Evolutionary conservation across 2,329 filamentous ascomycete genomes (phyloP), one percentile per base, ranked within the genome.

Genomic region (Colletotrichum abscissum): DNA sequence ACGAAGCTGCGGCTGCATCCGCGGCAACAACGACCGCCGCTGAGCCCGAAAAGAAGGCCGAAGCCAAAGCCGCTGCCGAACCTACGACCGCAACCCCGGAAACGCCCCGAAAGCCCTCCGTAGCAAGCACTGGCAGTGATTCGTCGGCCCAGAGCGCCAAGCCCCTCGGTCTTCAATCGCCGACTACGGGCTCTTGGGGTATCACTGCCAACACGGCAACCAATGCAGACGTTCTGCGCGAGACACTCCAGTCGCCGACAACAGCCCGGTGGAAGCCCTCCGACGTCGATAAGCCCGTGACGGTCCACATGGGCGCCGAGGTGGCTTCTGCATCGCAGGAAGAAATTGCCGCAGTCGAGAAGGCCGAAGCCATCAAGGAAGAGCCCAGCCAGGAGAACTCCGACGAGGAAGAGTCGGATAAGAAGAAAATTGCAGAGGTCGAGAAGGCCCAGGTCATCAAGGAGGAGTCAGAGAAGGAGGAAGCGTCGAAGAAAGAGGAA

Each of bases 111-210:
- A 65, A 69, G 33, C 35, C 62, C n/a, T 75, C 71, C 14, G 64
- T 59, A 38, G 54, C 72, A 22, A 68, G 63, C 33, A 35, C 22
- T 22, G 26, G 28, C 58, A 66, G 56, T 58, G 38, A 28, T 6
- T 72, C 69, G 38, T 35, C 58, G 19, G 56, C 42, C 55, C 38
- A 59, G 42, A 62, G 60, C 55, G 72, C 62, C 60, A 74, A 75
- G 28, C 74, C 76, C 11, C 76, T 79, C 3, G 83, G 82, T 5
- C 80, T 88, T 26, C 86, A 87, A 73, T 87, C 85, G 1, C 85
- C 86, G 1, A 86, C 83, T 8, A 82, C 82, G 11, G 81, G 83
- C 8, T 82, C 84, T n/a, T 87, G 85, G 86, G 81, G 79, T 49
- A 19, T 11, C 66, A 77, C 77, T 14, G 76, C 77, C 11, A 72